These are phyloP conservation scores for Thelonectria discophora DNA, from an alignment of 2,329 filamentous ascomycete genomes.

Conservation along the genomic window DNA sequence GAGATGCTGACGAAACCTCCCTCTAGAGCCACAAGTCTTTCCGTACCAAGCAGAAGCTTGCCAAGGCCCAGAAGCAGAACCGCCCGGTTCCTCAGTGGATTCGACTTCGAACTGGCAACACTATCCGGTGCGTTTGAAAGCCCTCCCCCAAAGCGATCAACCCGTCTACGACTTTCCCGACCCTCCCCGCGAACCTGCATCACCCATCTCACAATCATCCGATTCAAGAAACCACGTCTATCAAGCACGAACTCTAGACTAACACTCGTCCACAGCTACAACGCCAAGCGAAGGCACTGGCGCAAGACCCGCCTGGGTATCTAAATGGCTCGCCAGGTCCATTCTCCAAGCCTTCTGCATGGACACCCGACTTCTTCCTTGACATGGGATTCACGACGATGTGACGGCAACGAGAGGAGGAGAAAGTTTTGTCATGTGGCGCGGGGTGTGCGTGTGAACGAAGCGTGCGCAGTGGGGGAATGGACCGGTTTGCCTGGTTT, in stretches of 20 bases:
- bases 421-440: slow-evolving; percentile 34
- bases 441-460: slow-evolving; percentile 36
- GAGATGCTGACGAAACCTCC: slow-evolving; percentile 39
- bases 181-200: slow-evolving; percentile 3
- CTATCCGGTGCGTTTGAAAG: slow-evolving; percentile 86
- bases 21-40: slow-evolving; percentile 98
- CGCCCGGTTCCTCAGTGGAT: slow-evolving; percentile 99
- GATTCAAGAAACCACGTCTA: not conserved
- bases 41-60: slow-evolving; percentile 99
- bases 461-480: slow-evolving; percentile 42
- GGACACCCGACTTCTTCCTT: slow-evolving; percentile 39
- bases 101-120: slow-evolving; percentile 97
- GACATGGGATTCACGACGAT: slow-evolving; percentile 44
- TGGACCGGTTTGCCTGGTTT: slow-evolving; percentile 49
- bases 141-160: slow-evolving; percentile 1
- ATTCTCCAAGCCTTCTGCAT: slow-evolving; percentile 42
- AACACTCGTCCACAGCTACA: slow-evolving; percentile 76
- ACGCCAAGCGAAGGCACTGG: slow-evolving; percentile 99
- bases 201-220: not conserved
- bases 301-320: slow-evolving; percentile 99
- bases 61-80: slow-evolving; percentile 99
- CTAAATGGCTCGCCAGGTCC: slow-evolving; percentile 66
- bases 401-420: slow-evolving; percentile 35
- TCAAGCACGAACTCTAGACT: slow-evolving; percentile 12
- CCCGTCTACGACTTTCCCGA: slow-evolving; percentile 17